Conservation (phyloP, 768 basidiomycete species). For the Phylloporus sp. region DNA sequence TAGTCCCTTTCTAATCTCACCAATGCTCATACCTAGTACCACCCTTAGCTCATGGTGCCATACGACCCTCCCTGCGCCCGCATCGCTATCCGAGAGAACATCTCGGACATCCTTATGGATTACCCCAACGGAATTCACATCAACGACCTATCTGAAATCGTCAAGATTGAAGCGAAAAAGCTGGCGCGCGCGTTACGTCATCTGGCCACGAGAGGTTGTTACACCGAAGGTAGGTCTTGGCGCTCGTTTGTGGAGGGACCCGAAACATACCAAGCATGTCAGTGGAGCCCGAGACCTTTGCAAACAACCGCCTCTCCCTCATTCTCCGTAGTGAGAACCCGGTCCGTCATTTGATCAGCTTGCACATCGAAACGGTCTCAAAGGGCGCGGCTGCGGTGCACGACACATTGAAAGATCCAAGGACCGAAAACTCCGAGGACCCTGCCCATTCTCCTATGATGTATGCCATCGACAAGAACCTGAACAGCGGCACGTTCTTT, state of each 20-base stretch:
- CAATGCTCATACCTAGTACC: background rate
- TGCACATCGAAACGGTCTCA: constrained; percentile 16
- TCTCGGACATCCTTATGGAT: constrained; percentile 25
- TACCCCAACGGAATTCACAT: constrained; percentile 32
- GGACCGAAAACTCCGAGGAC: constrained; percentile 14
- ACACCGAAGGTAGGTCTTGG: constrained; percentile 27
- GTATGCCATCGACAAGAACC: constrained; percentile 16
- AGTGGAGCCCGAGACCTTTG: constrained; percentile 31
- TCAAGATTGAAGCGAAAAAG: constrained; percentile 23
- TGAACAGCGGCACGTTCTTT: constrained; percentile 21
- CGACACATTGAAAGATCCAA: constrained; percentile 26
- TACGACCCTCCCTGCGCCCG: constrained; percentile 29
- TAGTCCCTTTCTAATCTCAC: constrained; percentile 1
- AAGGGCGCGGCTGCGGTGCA: constrained; percentile 21
- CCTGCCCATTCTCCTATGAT: constrained; percentile 21
- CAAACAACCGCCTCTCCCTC: constrained; percentile 34
- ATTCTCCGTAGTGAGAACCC: constrained; percentile 23
- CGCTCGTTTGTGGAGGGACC: background rate
- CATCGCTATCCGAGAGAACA: constrained; percentile 25
- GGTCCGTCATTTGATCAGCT: constrained; percentile 16
- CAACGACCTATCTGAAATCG: constrained; percentile 21
- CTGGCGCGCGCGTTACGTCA: constrained; percentile 29
- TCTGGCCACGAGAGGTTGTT: constrained; percentile 28
- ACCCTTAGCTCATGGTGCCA: constrained; percentile 21
- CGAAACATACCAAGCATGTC: background rate